These are phyloP conservation scores for Neurospora sp. DNA, from an alignment of 2,329 filamentous ascomycete genomes.

Conservation along the genomic window DNA sequence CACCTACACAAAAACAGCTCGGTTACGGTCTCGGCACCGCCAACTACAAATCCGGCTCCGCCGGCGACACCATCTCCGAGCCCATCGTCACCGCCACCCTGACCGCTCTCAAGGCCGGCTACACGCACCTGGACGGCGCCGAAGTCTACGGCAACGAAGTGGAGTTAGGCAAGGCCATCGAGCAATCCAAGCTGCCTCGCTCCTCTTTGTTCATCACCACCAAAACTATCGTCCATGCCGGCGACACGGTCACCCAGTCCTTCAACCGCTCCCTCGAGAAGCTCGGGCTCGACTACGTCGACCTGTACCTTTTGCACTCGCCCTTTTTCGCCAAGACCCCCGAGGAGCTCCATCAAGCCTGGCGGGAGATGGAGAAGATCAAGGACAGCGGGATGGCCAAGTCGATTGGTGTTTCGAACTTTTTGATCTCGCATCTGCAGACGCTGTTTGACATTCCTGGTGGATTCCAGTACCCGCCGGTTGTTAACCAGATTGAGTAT, in stretches of 20 bases:
- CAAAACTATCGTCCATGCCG: slow-evolving; percentile 8
- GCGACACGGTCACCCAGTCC: slow-evolving; percentile 34
- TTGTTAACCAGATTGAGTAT: slow-evolving; percentile 73
- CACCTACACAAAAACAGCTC: slow-evolving; percentile 36
- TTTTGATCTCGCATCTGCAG: slow-evolving; percentile 46
- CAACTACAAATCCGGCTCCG: slow-evolving; percentile 43
- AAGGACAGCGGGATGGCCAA: slow-evolving; percentile 54
- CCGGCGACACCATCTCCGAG: slow-evolving; percentile 38
- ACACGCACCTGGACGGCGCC: slow-evolving; percentile 65
- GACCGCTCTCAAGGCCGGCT: slow-evolving; percentile 59
- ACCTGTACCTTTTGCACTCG: slow-evolving; percentile 57
- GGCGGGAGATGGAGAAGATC: slow-evolving; percentile 56
- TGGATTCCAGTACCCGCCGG: slow-evolving; percentile 43
- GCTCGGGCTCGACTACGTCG: slow-evolving; percentile 61
- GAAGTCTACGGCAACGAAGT: slow-evolving; percentile 59
- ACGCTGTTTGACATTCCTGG: slow-evolving; percentile 31
- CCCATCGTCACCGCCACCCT: slow-evolving; percentile 40
- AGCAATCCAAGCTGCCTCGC: slow-evolving; percentile 53
- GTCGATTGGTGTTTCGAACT: slow-evolving; percentile 74
- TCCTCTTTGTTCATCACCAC: slow-evolving; percentile 59
- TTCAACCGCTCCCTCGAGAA: slow-evolving; percentile 53
- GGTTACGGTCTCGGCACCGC: slow-evolving; percentile 67
- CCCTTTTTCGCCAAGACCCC: slow-evolving; percentile 41
- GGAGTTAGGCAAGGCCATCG: slow-evolving; percentile 64
- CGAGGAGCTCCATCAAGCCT: slow-evolving; percentile 46